Evolutionary conservation across 306 rosid species (phyloP).

Genomic region (Trifolium dubium): DNA sequence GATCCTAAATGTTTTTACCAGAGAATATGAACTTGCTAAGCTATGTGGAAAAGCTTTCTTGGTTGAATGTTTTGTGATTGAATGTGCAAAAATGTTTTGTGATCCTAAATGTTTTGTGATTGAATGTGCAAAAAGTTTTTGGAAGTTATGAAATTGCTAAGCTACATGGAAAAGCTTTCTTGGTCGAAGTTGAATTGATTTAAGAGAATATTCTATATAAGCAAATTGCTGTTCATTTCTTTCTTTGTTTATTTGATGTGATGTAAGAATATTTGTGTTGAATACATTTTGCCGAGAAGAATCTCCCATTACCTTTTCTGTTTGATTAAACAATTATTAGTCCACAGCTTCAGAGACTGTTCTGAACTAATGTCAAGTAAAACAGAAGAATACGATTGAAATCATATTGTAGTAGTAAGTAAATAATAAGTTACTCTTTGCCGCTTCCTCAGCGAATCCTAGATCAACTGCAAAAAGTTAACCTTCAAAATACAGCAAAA

Average conservation of each 20-base stretch:
- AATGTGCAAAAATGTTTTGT: neutral
- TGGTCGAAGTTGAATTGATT: conserved; percentile 11
- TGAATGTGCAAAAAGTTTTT: neutral
- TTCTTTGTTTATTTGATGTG: conserved; percentile 19
- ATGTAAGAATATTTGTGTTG: conserved; percentile 14
- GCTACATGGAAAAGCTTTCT: conserved; percentile 2
- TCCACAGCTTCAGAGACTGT: conserved; percentile 17
- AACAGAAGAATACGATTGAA: neutral
- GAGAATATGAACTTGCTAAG: neutral
- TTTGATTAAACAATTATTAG: neutral
- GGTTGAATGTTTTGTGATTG: too few relatives aligned
- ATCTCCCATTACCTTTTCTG: neutral
- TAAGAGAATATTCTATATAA: neutral
- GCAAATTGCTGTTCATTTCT: conserved; percentile 6
- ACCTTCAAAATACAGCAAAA: conserved; percentile 5
- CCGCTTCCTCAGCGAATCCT: neutral
- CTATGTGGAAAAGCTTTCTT: too few relatives aligned
- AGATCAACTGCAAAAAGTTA: neutral
- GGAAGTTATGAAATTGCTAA: conserved; percentile 15
- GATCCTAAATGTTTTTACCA: neutral
- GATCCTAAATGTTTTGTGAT: conserved; percentile 3
- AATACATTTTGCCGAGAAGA: neutral
- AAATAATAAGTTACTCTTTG: neutral
- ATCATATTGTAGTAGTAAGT: neutral
- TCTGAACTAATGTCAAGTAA: conserved; percentile 12